Evolutionary conservation across 225 moss, liverwort and hornwort genomes (phyloP).

Genomic region (Pseudoscleropodium purum): DNA sequence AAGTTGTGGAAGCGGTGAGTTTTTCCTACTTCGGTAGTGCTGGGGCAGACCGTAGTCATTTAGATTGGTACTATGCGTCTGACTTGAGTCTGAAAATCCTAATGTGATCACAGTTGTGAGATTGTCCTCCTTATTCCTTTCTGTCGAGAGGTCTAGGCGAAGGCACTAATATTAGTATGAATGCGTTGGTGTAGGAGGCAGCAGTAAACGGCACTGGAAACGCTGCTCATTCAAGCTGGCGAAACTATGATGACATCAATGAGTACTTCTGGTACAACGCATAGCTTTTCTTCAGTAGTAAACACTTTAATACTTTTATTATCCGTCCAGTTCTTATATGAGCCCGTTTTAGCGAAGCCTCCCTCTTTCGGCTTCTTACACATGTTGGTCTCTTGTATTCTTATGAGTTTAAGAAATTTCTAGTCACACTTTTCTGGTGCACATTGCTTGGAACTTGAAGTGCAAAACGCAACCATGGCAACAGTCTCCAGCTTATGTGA

Average conservation of each 20-base stretch:
- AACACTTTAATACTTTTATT: neutral
- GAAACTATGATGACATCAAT: conserved; percentile 98
- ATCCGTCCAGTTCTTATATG: neutral
- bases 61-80: neutral
- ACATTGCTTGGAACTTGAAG: neutral
- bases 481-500: neutral
- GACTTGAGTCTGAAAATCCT: neutral
- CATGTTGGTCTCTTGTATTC: neutral
- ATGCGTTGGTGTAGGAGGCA: conserved; percentile 58
- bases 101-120: neutral
- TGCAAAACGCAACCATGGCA: neutral
- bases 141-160: neutral
- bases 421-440: neutral
- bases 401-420: neutral
- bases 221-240: conserved; percentile 86
- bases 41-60: neutral
- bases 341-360: neutral
- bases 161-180: neutral
- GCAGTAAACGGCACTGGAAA: conserved; percentile 36
- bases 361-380: neutral
- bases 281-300: neutral
- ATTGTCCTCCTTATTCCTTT: neutral
- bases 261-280: conserved; percentile 82
- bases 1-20: conserved; percentile 68
- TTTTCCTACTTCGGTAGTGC: neutral